Evolutionary conservation across 129 eudicot genomes (phyloP).

Genomic region (Chrysanthemum makinoi): DNA sequence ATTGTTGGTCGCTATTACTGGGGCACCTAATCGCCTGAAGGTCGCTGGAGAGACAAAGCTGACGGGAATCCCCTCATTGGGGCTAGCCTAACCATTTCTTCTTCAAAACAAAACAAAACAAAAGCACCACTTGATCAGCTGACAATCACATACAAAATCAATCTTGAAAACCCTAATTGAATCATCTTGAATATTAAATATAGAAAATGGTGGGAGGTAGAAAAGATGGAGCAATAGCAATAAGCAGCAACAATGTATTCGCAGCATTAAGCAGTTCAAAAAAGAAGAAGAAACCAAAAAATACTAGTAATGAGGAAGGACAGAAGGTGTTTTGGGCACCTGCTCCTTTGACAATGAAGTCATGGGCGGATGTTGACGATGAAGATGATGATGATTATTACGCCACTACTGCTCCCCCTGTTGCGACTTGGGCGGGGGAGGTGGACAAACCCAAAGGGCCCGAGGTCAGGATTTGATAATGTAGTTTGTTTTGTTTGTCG

Average conservation of each 20-base stretch:
- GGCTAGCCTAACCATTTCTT: no score
- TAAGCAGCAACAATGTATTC: slow-evolving; percentile 74
- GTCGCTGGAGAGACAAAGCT: no score
- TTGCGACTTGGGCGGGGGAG: slow-evolving; percentile 54
- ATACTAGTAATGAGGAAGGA: slow-evolving; percentile 33
- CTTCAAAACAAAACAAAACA: no score
- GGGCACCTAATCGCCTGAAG: no score
- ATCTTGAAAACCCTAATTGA: no score
- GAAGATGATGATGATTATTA: slow-evolving; percentile 92
- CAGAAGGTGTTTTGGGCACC: slow-evolving; percentile 78
- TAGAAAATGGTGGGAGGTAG: slow-evolving; percentile 51
- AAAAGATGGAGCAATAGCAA: slow-evolving; percentile 61
- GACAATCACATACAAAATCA: no score
- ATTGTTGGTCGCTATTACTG: no score
- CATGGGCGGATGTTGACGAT: slow-evolving; percentile 97
- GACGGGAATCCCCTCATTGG: no score
- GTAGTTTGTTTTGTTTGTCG: neutral
- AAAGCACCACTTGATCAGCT: no score
- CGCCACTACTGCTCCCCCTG: slow-evolving; percentile 74
- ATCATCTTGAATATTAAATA: no score
- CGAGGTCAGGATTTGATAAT: slow-evolving; percentile 31
- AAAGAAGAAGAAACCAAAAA: slow-evolving; percentile 82
- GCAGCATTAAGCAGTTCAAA: slow-evolving; percentile 79
- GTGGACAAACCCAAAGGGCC: slow-evolving; percentile 43
- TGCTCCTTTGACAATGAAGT: slow-evolving; percentile 57